Percentiles rank a stretch among this genome's conserved stretches.
These are phyloP conservation scores for Noccaea bulbosa DNA, from an alignment of 345 rosid species.

Conservation along the genomic window DNA sequence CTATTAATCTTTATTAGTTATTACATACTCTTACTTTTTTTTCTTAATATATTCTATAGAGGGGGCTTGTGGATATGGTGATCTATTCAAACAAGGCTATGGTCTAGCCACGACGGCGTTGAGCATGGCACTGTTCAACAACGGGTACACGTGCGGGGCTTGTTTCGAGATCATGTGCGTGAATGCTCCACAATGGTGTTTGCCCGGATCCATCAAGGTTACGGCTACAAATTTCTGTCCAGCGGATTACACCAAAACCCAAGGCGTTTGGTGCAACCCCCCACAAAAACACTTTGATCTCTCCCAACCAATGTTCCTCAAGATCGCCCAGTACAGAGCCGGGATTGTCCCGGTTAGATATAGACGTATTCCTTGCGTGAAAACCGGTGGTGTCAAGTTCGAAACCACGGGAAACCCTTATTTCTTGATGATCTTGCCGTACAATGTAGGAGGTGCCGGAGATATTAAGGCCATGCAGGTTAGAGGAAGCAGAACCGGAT, in stretches of 20 bases:
- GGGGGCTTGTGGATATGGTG: slow-evolving; percentile 65
- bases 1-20: background rate
- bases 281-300: slow-evolving; percentile 62
- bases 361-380: slow-evolving; percentile 47
- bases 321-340: slow-evolving; percentile 47
- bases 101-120: slow-evolving; percentile 59
- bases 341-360: slow-evolving; percentile 55
- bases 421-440: slow-evolving; percentile 45
- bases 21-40: background rate
- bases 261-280: slow-evolving; percentile 54
- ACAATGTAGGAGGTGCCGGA: slow-evolving; percentile 45
- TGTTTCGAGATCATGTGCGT: slow-evolving; percentile 30
- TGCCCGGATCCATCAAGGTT: slow-evolving; percentile 28
- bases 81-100: slow-evolving; percentile 53
- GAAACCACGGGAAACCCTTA: slow-evolving; percentile 45
- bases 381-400: slow-evolving; percentile 52
- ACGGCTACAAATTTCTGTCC: slow-evolving; percentile 72
- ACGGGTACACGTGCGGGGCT: slow-evolving; percentile 37
- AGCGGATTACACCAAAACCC: slow-evolving; percentile 44
- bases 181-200: slow-evolving; percentile 35
- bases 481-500: slow-evolving; percentile 4
- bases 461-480: slow-evolving; percentile 23
- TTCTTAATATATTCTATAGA: slow-evolving; percentile 32
- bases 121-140: slow-evolving; percentile 49
- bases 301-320: slow-evolving; percentile 50